phyloP scores from a whole-genome alignment of 352 stramenopile species.

The Globisporangium iwayamae region DNA sequence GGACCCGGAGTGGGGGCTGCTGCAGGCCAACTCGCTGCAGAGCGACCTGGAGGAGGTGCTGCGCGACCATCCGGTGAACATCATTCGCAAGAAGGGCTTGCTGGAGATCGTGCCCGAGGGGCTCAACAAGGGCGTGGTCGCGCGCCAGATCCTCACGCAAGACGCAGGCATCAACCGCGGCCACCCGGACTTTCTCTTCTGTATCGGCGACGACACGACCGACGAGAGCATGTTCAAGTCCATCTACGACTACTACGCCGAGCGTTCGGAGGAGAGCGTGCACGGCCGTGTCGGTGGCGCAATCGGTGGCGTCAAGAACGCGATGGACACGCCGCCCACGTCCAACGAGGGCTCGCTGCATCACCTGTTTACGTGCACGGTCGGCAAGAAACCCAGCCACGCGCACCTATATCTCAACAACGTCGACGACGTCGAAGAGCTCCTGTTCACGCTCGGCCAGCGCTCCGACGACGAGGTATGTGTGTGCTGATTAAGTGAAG shows the following conservation, averaged over 20 bases:
- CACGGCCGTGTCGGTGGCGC: constrained; percentile 29
- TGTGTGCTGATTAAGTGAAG: not conserved
- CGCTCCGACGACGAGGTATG: constrained; percentile 19
- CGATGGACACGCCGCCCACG: constrained; percentile 19
- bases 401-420: constrained; percentile 90
- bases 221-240: constrained; percentile 98
- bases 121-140: constrained; percentile 95
- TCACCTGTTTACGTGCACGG: constrained; percentile 89
- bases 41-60: constrained; percentile 79
- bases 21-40: constrained; percentile 94
- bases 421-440: constrained; percentile 80
- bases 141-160: constrained; percentile 93
- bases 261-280: constrained; percentile 80
- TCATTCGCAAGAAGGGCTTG: constrained; percentile 89
- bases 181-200: constrained; percentile 95
- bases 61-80: constrained; percentile 64
- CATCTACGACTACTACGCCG: constrained; percentile 90
- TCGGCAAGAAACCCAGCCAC: constrained; percentile 90
- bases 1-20: constrained; percentile 95
- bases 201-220: constrained; percentile 95
- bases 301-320: not conserved
- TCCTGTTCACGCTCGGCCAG: constrained; percentile 64
- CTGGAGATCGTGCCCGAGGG: constrained; percentile 95
- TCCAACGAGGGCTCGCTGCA: constrained; percentile 57
- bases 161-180: constrained; percentile 65